Percentiles rank a stretch among this genome's conserved stretches.
These are phyloP conservation scores for Aspergillus pseudoterreus DNA, from an alignment of 2,329 filamentous ascomycete genomes.

Conservation along the genomic window DNA sequence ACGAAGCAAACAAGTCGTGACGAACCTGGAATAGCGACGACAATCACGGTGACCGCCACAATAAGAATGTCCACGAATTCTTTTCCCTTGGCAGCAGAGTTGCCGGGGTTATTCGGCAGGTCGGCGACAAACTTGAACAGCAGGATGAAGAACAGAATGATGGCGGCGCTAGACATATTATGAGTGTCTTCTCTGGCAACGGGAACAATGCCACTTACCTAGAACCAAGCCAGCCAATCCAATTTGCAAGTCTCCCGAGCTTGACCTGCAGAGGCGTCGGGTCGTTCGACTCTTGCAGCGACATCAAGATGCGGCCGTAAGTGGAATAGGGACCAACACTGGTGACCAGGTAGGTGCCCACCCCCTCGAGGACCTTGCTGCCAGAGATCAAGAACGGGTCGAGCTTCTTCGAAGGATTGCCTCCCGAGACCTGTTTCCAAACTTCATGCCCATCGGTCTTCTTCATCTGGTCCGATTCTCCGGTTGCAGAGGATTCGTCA, in stretches of 20 bases:
- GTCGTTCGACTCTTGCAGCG: slow-evolving; percentile 68
- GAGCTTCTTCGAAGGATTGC: slow-evolving; percentile 52
- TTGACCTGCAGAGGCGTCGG: slow-evolving; percentile 75
- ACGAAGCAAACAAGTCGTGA: background rate
- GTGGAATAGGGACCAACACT: slow-evolving; percentile 70
- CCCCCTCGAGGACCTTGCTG: slow-evolving; percentile 70
- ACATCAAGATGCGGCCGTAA: slow-evolving; percentile 72
- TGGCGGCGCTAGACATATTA: slow-evolving; percentile 51
- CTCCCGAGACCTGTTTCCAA: slow-evolving; percentile 52
- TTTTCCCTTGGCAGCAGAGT: slow-evolving; percentile 72
- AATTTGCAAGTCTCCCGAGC: slow-evolving; percentile 69
- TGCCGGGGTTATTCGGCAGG: slow-evolving; percentile 52
- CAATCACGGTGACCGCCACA: slow-evolving; percentile 73
- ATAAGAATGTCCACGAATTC: slow-evolving; percentile 73
- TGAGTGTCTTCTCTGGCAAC: slow-evolving; percentile 7
- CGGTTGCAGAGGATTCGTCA: slow-evolving; percentile 70
- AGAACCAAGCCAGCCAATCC: slow-evolving; percentile 74
- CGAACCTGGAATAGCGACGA: slow-evolving; percentile 66
- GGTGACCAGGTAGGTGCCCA: slow-evolving; percentile 71
- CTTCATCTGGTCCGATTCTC: slow-evolving; percentile 69
- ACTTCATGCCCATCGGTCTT: slow-evolving; percentile 61
- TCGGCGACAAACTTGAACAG: slow-evolving; percentile 79
- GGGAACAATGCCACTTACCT: slow-evolving; percentile 35
- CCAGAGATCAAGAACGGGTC: slow-evolving; percentile 79
- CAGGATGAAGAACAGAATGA: slow-evolving; percentile 77